phyloP scores from a whole-genome alignment of 2,329 filamentous ascomycete genomes.

The Microsporum audouinii region DNA sequence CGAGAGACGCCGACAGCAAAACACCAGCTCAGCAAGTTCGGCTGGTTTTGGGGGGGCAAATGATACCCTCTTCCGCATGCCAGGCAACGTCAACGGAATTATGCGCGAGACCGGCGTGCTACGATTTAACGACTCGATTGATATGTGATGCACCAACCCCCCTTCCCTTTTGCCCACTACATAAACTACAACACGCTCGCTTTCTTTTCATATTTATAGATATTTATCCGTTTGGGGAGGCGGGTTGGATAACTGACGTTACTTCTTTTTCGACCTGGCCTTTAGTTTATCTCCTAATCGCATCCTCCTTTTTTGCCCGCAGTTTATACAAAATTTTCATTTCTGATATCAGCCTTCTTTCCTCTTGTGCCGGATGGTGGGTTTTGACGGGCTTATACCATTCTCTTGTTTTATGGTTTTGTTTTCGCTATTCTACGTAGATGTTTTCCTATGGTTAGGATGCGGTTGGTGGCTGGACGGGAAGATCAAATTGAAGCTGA shows the following conservation, averaged over 20 bases:
- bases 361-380: neutral
- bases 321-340: neutral
- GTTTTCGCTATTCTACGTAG: neutral
- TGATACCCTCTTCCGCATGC: constrained; percentile 44
- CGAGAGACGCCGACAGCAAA: constrained; percentile 18
- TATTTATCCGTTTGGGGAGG: neutral
- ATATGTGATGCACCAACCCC: constrained; percentile 38
- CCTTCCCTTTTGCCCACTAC: neutral
- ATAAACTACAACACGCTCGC: neutral
- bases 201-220: neutral
- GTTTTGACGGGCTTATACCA: neutral
- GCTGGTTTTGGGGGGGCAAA: constrained; percentile 22
- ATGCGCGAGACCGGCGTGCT: constrained; percentile 77
- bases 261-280: neutral
- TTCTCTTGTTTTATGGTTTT: neutral
- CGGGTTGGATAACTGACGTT: neutral
- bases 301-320: neutral
- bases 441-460: neutral
- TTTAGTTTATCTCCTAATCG: neutral
- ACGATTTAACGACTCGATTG: constrained; percentile 86
- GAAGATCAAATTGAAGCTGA: neutral
- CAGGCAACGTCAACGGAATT: constrained; percentile 76
- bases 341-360: no score
- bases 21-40: constrained; percentile 12
- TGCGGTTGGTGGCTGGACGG: neutral